These are phyloP conservation scores for Purpureocillium lavendulum DNA, from an alignment of 2,329 filamentous ascomycete species.

Conservation along the genomic window DNA sequence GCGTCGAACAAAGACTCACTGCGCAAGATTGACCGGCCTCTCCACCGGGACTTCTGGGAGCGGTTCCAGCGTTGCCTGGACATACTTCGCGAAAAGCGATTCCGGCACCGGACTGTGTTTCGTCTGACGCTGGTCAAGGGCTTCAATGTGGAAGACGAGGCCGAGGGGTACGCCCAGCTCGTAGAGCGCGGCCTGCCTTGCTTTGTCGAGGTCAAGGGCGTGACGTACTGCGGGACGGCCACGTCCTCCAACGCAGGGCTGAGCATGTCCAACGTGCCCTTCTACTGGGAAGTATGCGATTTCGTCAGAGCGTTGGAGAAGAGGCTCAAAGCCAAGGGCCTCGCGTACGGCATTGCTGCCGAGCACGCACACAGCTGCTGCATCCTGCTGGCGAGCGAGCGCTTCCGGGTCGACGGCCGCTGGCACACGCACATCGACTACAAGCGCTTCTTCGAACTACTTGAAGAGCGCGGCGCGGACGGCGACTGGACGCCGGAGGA, in stretches of 20 bases:
- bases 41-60: conserved; percentile 97
- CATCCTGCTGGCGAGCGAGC: conserved; percentile 71
- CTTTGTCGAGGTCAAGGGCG: conserved; percentile 93
- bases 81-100: conserved; percentile 75
- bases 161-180: conserved; percentile 79
- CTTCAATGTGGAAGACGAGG: conserved; percentile 95
- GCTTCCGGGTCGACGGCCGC: conserved; percentile 67
- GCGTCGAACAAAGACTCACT: conserved; percentile 84
- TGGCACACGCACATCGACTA: conserved; percentile 96
- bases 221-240: conserved; percentile 91
- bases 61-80: conserved; percentile 86
- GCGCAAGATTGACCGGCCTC: conserved; percentile 79
- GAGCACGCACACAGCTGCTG: conserved; percentile 96
- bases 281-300: conserved; percentile 80
- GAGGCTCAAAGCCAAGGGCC: conserved; percentile 59
- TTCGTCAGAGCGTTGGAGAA: conserved; percentile 71
- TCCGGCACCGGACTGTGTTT: conserved; percentile 87
- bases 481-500: conserved; percentile 78
- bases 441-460: conserved; percentile 73
- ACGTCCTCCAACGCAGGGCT: conserved; percentile 77
- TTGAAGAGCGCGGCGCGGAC: conserved; percentile 59
- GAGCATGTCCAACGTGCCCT: conserved; percentile 96
- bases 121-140: conserved; percentile 92
- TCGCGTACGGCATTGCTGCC: conserved; percentile 84
- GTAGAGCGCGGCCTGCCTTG: conserved; percentile 80